These are phyloP conservation scores for Brasilioporus rufonigricans DNA, from an alignment of 768 basidiomycete genomes.

Conservation along the genomic window DNA sequence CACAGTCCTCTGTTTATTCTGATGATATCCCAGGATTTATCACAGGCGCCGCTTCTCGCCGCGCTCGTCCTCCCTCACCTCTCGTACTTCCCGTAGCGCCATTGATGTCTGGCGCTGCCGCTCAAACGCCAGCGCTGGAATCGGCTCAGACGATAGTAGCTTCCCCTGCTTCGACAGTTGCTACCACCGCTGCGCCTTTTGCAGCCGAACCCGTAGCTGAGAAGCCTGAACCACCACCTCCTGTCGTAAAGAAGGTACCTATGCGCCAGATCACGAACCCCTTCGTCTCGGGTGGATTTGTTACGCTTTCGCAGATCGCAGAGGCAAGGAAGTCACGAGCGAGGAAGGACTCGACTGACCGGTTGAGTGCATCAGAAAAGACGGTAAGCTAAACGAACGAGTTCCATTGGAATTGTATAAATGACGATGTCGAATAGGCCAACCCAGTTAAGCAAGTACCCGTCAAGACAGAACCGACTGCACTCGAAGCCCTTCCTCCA, in stretches of 20 bases:
- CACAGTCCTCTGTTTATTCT: constrained; percentile 17
- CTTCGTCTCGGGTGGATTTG: constrained; percentile 52
- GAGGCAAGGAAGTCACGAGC: constrained; percentile 25
- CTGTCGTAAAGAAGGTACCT: neutral
- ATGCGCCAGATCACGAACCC: constrained; percentile 36
- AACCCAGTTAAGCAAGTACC: constrained; percentile 11
- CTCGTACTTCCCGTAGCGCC: constrained; percentile 22
- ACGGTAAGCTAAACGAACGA: constrained; percentile 9
- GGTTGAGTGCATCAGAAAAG: constrained; percentile 8
- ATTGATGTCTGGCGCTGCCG: constrained; percentile 4
- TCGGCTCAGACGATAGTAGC: constrained; percentile 16
- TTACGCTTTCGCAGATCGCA: constrained; percentile 39
- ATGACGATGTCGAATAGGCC: constrained; percentile 11
- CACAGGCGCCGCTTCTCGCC: constrained; percentile 30
- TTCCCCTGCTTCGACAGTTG: constrained; percentile 19
- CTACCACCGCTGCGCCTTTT: constrained; percentile 7
- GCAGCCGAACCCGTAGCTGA: constrained; percentile 6
- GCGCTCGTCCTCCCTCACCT: constrained; percentile 23
- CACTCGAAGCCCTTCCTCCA: constrained; percentile 11
- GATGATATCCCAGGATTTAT: constrained; percentile 35
- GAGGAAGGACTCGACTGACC: constrained; percentile 22
- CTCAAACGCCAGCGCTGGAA: constrained; percentile 14
- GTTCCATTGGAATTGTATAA: neutral
- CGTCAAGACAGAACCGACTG: constrained; percentile 22
- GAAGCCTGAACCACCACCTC: constrained; percentile 7